These are phyloP conservation scores for Boehmeria nivea DNA, from an alignment of 306 rosid genomes.

Conservation along the genomic window DNA sequence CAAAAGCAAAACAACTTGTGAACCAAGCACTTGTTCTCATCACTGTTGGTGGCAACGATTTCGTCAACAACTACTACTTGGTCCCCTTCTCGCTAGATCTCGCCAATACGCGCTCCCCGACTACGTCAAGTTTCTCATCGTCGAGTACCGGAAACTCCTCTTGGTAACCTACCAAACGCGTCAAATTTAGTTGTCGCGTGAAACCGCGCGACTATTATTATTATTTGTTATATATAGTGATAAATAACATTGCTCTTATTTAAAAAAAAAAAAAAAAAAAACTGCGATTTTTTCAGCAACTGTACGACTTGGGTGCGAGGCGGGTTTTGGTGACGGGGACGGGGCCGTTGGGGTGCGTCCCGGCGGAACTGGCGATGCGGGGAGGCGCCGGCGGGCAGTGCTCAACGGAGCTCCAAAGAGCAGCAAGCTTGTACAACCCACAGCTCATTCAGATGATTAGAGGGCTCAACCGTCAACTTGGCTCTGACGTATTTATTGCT, in stretches of 20 bases:
- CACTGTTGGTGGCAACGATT: constrained; percentile 64
- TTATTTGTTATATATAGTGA: too few relatives aligned
- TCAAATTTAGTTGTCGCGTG: too few relatives aligned
- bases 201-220: too few relatives aligned
- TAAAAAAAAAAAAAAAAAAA: too few relatives aligned
- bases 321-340: constrained; percentile 74
- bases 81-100: constrained; percentile 56
- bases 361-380: constrained; percentile 63
- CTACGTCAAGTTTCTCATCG: constrained; percentile 52
- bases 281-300: too few relatives aligned
- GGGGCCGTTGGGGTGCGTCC: constrained; percentile 72
- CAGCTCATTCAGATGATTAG: constrained; percentile 49
- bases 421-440: constrained; percentile 60
- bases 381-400: constrained; percentile 48
- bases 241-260: too few relatives aligned
- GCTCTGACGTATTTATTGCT: constrained; percentile 45
- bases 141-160: constrained; percentile 53
- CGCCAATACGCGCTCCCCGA: constrained; percentile 43
- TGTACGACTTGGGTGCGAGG: constrained; percentile 52
- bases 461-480: constrained; percentile 48
- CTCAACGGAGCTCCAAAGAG: constrained; percentile 56
- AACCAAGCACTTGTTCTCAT: constrained; percentile 51
- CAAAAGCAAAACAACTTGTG: constrained; percentile 28
- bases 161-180: too few relatives aligned
- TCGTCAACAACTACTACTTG: constrained; percentile 67